These are phyloP conservation scores for Linderniella brevidens DNA, from an alignment of 257 asterid species.

Conservation along the genomic window DNA sequence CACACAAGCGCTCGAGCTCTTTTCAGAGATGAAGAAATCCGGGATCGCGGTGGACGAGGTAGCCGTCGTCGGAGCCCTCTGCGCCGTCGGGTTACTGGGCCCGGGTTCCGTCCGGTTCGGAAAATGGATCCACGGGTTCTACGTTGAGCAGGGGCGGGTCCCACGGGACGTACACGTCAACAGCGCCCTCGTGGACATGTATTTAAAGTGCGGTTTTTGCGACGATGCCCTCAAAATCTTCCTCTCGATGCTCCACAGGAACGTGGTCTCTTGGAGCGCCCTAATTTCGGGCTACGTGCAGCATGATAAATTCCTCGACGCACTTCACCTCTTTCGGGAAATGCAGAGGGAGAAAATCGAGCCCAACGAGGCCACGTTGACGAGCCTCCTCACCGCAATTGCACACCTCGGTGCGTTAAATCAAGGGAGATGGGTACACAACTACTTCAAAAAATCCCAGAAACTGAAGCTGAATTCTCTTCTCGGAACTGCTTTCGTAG, in stretches of 20 bases:
- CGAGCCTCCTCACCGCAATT: slow-evolving; percentile 34
- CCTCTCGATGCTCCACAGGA: slow-evolving; percentile 19
- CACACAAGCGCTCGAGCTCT: slow-evolving; percentile 21
- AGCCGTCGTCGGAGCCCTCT: slow-evolving; percentile 30
- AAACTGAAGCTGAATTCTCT: slow-evolving; percentile 15
- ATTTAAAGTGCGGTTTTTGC: slow-evolving; percentile 24
- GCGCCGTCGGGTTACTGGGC: slow-evolving; percentile 22
- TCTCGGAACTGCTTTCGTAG: slow-evolving; percentile 36
- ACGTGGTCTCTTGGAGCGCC: slow-evolving; percentile 36
- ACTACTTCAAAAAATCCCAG: slow-evolving; percentile 8
- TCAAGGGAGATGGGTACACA: slow-evolving; percentile 27
- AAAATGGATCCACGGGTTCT: slow-evolving; percentile 36
- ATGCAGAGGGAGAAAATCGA: slow-evolving; percentile 20
- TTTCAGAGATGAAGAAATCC: slow-evolving; percentile 23
- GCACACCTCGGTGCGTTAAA: slow-evolving; percentile 36
- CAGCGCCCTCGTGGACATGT: slow-evolving; percentile 44
- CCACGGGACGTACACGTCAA: slow-evolving; percentile 22
- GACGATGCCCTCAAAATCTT: slow-evolving; percentile 28
- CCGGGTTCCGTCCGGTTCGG: slow-evolving; percentile 28
- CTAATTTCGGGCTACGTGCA: slow-evolving; percentile 26
- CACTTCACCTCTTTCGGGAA: slow-evolving; percentile 18
- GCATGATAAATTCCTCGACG: slow-evolving; percentile 16
- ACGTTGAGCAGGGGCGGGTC: slow-evolving; percentile 27
- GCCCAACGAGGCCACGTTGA: slow-evolving; percentile 22
- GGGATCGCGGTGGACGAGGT: slow-evolving; percentile 29